phyloP scores from a whole-genome alignment of 306 rosid species.

The Echinosophora koreensis region DNA sequence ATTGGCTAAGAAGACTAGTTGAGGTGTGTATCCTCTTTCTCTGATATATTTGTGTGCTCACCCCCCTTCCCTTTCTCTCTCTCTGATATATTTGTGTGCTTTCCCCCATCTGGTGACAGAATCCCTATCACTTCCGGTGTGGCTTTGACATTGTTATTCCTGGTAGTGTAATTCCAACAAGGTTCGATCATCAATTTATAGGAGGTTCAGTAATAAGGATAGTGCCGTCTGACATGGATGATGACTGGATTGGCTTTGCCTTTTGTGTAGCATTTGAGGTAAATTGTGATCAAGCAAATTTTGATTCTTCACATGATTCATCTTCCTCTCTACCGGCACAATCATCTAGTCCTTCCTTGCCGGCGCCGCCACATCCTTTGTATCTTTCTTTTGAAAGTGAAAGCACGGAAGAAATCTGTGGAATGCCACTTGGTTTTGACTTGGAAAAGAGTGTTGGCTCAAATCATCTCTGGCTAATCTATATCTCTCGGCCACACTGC shows the following conservation, averaged over 20 bases:
- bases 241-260: neutral
- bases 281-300: neutral
- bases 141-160: constrained; percentile 37
- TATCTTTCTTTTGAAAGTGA: no score
- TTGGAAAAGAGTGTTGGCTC: neutral
- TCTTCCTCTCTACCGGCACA: no score
- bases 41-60: no score
- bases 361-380: neutral
- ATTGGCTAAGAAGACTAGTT: neutral
- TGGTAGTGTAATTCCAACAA: neutral
- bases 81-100: neutral
- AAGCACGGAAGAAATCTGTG: neutral
- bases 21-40: no score
- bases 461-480: neutral
- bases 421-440: neutral
- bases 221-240: neutral
- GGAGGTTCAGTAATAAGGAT: neutral
- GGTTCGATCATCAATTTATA: neutral
- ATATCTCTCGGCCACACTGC: constrained; percentile 14
- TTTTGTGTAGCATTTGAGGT: constrained; percentile 18
- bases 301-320: no score
- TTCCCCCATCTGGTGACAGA: neutral
- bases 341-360: no score
- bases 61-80: neutral
- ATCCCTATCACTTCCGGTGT: constrained; percentile 21